Evolutionary conservation across 2,329 filamentous ascomycete genomes (phyloP).

Genomic region (Xylariaceae sp.): DNA sequence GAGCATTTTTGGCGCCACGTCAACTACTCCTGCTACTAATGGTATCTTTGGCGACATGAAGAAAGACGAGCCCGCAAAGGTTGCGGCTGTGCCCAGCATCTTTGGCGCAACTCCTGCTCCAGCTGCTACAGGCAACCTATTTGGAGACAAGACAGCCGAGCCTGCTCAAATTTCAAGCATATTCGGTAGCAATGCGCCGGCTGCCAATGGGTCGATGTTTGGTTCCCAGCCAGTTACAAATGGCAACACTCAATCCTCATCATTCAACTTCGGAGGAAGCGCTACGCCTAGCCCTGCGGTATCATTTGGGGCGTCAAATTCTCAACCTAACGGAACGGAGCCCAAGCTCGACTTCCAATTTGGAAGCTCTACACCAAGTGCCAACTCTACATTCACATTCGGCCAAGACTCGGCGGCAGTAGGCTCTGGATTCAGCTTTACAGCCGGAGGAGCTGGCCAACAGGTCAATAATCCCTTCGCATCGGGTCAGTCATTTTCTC

Average conservation of each 20-base stretch:
- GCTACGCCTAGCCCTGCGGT: conserved; percentile 4
- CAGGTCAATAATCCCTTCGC: conserved; percentile 34
- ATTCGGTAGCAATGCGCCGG: conserved; percentile 2
- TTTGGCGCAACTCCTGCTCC: neutral
- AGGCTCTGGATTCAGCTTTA: conserved; percentile 36
- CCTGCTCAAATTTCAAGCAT: neutral
- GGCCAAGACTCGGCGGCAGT: conserved; percentile 19
- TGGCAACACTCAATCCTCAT: conserved; percentile 8
- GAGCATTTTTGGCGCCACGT: neutral
- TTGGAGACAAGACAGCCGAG: neutral
- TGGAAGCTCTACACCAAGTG: conserved; percentile 6
- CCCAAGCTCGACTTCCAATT: conserved; percentile 16
- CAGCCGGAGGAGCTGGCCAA: conserved; percentile 30
- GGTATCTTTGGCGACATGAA: neutral
- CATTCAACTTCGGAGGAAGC: conserved; percentile 4
- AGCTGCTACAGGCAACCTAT: neutral
- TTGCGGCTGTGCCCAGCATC: neutral
- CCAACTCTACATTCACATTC: conserved; percentile 23
- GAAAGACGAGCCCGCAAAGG: neutral
- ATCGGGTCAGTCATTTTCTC: conserved; percentile 12
- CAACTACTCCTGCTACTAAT: no score
- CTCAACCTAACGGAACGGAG: conserved; percentile 8
- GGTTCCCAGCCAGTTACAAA: conserved; percentile 12
- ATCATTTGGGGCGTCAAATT: conserved; percentile 13
- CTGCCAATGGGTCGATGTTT: conserved; percentile 18